These are phyloP conservation scores for Fusarium nanum DNA, from an alignment of 2,329 filamentous ascomycete species.

Conservation along the genomic window DNA sequence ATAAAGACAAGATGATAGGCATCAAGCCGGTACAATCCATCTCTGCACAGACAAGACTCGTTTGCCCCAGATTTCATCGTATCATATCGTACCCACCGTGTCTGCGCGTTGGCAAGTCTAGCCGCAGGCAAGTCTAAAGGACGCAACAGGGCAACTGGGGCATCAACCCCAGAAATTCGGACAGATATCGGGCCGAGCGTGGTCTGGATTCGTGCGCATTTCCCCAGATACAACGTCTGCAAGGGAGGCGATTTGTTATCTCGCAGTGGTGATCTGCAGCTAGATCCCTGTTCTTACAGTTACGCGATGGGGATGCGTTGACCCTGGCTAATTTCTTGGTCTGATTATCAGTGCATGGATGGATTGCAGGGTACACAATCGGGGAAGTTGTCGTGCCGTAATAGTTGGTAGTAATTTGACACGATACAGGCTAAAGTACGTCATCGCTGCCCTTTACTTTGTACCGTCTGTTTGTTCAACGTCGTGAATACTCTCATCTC, in stretches of 20 bases:
- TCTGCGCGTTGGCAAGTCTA: background rate
- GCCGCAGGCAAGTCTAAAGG: background rate
- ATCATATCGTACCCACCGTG: background rate
- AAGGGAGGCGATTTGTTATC: background rate
- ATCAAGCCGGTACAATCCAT: background rate
- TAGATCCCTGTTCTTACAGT: background rate
- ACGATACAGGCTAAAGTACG: background rate
- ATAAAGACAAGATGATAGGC: background rate
- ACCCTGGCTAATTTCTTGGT: background rate
- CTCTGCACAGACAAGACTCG: background rate
- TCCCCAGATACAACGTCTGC: background rate
- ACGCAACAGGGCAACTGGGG: background rate
- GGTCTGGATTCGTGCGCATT: background rate
- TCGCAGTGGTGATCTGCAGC: background rate
- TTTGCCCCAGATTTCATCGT: background rate
- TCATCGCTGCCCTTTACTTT: background rate
- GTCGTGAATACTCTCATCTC: background rate
- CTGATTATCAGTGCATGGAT: background rate
- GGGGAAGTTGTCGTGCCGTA: background rate
- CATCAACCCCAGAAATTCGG: background rate
- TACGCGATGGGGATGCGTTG: background rate
- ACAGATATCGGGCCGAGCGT: background rate
- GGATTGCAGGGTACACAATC: background rate
- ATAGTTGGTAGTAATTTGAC: background rate
- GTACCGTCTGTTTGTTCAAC: background rate